phyloP scores from a whole-genome alignment of 176 grass and related monocot genomes.

The Musa acuminata region DNA sequence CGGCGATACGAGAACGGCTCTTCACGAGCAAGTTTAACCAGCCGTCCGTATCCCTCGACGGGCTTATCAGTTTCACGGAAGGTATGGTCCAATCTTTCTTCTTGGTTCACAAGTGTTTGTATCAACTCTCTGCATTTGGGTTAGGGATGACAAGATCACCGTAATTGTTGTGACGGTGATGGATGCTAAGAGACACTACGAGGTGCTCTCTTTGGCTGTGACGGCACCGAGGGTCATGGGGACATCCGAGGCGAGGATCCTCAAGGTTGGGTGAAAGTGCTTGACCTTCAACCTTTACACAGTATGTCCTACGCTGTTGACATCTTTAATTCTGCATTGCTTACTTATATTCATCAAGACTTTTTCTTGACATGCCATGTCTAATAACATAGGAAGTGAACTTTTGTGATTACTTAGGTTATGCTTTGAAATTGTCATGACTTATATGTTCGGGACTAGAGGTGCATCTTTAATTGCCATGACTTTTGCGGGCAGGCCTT shows the following conservation, averaged over 20 bases:
- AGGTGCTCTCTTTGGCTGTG: constrained; percentile 7
- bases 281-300: constrained; percentile 10
- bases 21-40: constrained; percentile 7
- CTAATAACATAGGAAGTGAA: no score
- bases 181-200: constrained; percentile 9
- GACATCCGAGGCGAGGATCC: constrained; percentile 1
- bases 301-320: not conserved
- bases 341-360: no score
- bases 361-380: no score
- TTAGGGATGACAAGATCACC: constrained; percentile 4
- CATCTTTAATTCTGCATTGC: not conserved
- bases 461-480: no score
- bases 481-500: no score
- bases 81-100: constrained; percentile 2
- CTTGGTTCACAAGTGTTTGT: not conserved
- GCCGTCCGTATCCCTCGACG: constrained; percentile 2
- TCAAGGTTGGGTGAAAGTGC: not conserved
- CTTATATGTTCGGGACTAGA: no score
- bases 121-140: not conserved
- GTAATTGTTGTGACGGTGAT: constrained; percentile 6
- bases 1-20: constrained; percentile 8
- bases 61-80: constrained; percentile 8
- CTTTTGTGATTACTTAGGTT: no score
- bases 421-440: no score
- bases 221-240: constrained; percentile 11